Conservation (phyloP, 768 basidiomycete species). For the Paxillus involutus region DNA sequence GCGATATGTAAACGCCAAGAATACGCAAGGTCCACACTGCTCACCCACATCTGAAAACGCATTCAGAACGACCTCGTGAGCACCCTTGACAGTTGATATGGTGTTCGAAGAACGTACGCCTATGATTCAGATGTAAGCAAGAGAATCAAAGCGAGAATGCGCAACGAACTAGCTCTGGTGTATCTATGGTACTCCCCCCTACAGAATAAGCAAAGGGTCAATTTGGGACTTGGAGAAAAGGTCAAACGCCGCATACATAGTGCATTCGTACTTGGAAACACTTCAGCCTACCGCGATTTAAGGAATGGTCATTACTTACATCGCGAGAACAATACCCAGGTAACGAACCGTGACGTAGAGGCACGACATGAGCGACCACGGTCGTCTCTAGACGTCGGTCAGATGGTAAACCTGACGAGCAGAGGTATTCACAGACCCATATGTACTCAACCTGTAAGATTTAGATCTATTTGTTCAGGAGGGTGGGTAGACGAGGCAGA, state of each 20-base stretch:
- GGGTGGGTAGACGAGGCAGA: not conserved
- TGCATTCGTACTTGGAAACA: not conserved
- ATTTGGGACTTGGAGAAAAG: not conserved
- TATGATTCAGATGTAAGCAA: not conserved
- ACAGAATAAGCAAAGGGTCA: not conserved
- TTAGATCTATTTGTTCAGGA: not conserved
- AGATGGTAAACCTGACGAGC: not conserved
- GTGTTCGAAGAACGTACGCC: not conserved
- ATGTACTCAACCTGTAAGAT: conserved; percentile 1
- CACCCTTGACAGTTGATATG: not conserved
- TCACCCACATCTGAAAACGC: conserved; percentile 2
- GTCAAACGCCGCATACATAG: not conserved
- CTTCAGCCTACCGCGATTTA: not conserved
- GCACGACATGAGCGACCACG: conserved; percentile 8
- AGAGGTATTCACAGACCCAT: conserved; percentile 1
- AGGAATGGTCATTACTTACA: conserved; percentile 1
- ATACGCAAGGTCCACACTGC: not conserved
- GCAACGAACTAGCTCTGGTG: conserved; percentile 2
- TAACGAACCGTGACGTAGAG: conserved; percentile 10
- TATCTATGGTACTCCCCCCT: not conserved
- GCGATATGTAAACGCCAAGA: not conserved
- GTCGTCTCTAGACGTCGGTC: not conserved
- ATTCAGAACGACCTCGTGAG: not conserved
- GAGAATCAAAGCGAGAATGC: not conserved
- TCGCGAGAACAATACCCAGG: conserved; percentile 3